Evolutionary conservation across 208 protist genomes (phyloP), one percentile per base, ranked within the genome.

Genomic region (Angomonas ambiguus): DNA sequence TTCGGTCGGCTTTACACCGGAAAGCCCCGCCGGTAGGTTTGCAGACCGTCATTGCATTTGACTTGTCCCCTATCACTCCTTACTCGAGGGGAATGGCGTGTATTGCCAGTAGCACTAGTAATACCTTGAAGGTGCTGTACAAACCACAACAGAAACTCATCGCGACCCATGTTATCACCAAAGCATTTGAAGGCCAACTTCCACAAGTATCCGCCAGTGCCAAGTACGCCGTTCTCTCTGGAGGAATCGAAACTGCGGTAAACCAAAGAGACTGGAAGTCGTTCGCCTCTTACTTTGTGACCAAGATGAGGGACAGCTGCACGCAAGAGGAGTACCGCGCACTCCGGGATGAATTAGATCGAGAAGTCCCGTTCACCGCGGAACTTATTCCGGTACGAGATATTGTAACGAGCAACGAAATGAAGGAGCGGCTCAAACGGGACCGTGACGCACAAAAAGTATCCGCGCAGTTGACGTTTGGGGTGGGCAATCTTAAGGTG

Each of bases 201-300:
- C 84, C 84, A 20, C 72, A 67, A 32, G 61, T 93, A 6, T 48
- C 84, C 4, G 80, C 80, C 1, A 74, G 73, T 18, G 77, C 55
- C 25, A 95, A 89, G 67, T 88, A 90, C 60, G 79, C 90, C 18
- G 67, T 93, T 25, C 74, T 95, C 25, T 74, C 82, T 6, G 90
- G 90, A 25, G 86, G 82, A 20, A 92, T 95, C 62, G 81, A 93
- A 42, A 93, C 86, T 28, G 58, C 62, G 6, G 55, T 60, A 13
- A 69, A 81, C 51, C 76, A 95, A 61, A 80, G 90, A 1, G 90
- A 95, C 62, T 95, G 90, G 87, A 85, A 85, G 65, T 93, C 85
- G 2, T 87, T 95, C 49, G 90, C 90, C 18, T 77, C 77, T 33
- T 95, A 91, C 62, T 65, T 93, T 32, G 61, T 88, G 0, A 55